Conservation (phyloP, 148 eudicot species). For the Cornus florida region DNA sequence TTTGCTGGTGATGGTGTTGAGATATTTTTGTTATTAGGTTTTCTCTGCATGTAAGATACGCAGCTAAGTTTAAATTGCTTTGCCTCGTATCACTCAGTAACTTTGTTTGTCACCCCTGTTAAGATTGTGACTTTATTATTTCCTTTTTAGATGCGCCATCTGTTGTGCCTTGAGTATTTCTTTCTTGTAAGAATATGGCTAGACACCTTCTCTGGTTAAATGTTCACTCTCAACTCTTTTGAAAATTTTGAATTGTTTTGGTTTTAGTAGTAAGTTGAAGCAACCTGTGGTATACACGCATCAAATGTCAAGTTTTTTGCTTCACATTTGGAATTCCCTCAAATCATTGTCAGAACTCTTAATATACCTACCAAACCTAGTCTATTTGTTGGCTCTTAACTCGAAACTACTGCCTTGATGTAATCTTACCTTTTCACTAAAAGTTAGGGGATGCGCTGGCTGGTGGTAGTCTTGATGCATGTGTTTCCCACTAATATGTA, state of each 20-base stretch:
- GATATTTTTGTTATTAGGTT: conserved; percentile 13
- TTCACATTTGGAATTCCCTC: not conserved
- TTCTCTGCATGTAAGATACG: conserved; percentile 24
- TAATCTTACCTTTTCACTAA: too few species aligned
- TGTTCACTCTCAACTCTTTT: not conserved
- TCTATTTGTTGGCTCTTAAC: not conserved
- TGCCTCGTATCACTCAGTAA: conserved; percentile 10
- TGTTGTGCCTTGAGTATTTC: not conserved
- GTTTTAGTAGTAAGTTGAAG: not conserved
- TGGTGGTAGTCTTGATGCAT: not conserved
- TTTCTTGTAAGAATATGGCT: not conserved
- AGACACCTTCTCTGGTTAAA: not conserved
- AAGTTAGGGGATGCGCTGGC: not conserved
- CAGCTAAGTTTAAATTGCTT: conserved; percentile 21
- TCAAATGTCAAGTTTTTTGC: not conserved
- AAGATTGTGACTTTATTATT: conserved; percentile 14
- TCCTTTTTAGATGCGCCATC: not conserved
- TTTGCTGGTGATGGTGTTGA: conserved; percentile 29
- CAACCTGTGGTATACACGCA: not conserved
- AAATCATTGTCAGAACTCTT: not conserved
- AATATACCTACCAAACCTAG: not conserved
- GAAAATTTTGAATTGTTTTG: not conserved
- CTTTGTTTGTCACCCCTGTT: conserved; percentile 19
- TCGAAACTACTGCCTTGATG: not conserved
- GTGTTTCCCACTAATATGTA: not conserved